Evolutionary conservation across 495 filamentous ascomycete species (phyloP), one percentile per base, ranked within the genome.

Genomic region (Astrothelium macrocarpum): DNA sequence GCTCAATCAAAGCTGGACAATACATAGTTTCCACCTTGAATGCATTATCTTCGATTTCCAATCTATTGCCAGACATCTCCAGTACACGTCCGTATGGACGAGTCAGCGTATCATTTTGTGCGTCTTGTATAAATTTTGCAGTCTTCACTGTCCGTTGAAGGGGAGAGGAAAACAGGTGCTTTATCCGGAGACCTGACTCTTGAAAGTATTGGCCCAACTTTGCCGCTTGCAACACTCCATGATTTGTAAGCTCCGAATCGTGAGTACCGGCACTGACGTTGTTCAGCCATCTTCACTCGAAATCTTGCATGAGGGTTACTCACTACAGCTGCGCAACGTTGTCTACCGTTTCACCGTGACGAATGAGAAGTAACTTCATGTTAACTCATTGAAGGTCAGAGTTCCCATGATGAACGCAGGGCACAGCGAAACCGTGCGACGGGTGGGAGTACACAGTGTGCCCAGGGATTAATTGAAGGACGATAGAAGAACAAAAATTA

Each of bases 281-380:
- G 53, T 60, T 62, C 16, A 56, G 23, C 53, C 7, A 31, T 32
- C 25, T 60, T 70, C 53, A 56, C 20, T 26, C 34, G 31, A 4
- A 39, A n/a, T n/a, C n/a, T n/a, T n/a, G n/a, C n/a, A n/a, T n/a
- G n/a, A n/a, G n/a, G n/a, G n/a, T n/a, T n/a, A 59, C 85, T 66
- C 80, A 93, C 90, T 87, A 90, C 62, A 85, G 70, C 60, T 84
- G 80, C 36, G 85, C 86, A 61, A 94, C 85, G 76, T 95, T 96
- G 74, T 94, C 86, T 49, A 92, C 86, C 2, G 91, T 92, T 74
- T 96, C 91, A 64, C 86, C 91, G 77, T 96, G 91, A 60, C 91
- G 83, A 64, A 94, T 85, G 59, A 96, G 82, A 71, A 89, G 82
- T 53, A 96, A 74, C 71, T 79, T 84, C 88, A 94, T 87, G 56